A percentile compares a stretch with the other conserved stretches of the same genome.
These are phyloP conservation scores for Stemphylium vesicarium DNA, from an alignment of 2,329 filamentous ascomycete genomes.

Conservation along the genomic window DNA sequence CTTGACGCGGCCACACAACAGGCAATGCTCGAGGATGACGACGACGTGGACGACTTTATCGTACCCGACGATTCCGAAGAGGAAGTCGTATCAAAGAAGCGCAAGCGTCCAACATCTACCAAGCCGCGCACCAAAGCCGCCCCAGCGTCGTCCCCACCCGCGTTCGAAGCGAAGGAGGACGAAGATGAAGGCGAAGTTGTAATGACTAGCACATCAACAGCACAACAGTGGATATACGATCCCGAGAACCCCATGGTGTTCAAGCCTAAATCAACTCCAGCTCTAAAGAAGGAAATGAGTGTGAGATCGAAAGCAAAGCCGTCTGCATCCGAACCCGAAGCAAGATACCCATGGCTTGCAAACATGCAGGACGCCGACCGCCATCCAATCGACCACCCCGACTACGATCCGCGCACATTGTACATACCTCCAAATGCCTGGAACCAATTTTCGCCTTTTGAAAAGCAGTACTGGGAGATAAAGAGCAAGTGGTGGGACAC, in stretches of 20 bases:
- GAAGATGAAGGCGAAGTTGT: constrained; percentile 64
- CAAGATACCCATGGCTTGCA: constrained; percentile 89
- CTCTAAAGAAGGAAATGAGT: constrained; percentile 41
- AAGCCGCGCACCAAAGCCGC: constrained; percentile 65
- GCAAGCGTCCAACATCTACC: constrained; percentile 66
- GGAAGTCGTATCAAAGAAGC: constrained; percentile 68
- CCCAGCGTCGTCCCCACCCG: constrained; percentile 55
- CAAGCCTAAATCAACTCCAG: constrained; percentile 52
- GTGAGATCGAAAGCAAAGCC: constrained; percentile 65
- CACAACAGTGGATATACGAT: constrained; percentile 81
- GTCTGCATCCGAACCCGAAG: constrained; percentile 79
- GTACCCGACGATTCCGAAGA: constrained; percentile 86
- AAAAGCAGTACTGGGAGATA: constrained; percentile 99
- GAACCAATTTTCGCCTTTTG: constrained; percentile 87
- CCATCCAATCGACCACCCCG: constrained; percentile 77
- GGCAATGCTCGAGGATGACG: constrained; percentile 65
- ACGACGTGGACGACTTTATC: constrained; percentile 86
- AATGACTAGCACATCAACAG: constrained; percentile 69
- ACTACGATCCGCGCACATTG: constrained; percentile 90
- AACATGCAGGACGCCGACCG: constrained; percentile 84
- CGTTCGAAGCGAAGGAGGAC: constrained; percentile 47
- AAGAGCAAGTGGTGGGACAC: constrained; percentile 98
- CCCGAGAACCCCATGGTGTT: constrained; percentile 63
- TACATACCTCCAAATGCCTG: constrained; percentile 84
- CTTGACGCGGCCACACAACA: constrained; percentile 63